Base-by-base conservation (phyloP, 2,329 filamentous ascomycete genomes). In the Knufia fluminis region DNA sequence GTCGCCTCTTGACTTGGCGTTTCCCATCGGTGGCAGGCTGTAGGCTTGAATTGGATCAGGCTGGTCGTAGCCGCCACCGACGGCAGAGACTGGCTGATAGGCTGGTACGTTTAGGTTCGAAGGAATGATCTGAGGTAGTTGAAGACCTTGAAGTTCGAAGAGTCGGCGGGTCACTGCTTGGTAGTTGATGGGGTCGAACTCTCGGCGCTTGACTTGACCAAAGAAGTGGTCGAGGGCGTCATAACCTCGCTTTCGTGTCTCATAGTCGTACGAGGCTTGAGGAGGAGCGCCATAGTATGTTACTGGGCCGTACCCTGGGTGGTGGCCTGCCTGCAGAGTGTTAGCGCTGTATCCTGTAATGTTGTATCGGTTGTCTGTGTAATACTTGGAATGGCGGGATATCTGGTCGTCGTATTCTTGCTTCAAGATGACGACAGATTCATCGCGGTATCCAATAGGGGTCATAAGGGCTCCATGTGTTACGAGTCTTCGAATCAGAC, bases 181-280 rank as follows among this genome's bases (percentile, higher is more conserved):
- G 68, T 96, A 97, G n/a, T 85, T 92, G 48, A 77, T 77, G 2
- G 90, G 86, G 64, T 97, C 88, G 58, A 97, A 85, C 60, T 89
- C 82, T 62, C 89, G 85, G 61, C 90, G 86, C 76, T 96, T 97
- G 59, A 89, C 82, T 64, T 86, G 88, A 58, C 86, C 87, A 58
- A 97, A 94, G 71, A 97, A 95, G 65, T 95, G 88, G 63, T 94
- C 91, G 52, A 96, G 73, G 51, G 86, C 85, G 62, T 96, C 89
- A 59, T 84, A 86, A n/a, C 81, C 80, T 54, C 89, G 86, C 71
- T 91, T 92, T 62, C 86, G 81, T 58, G 80, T 77, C 62, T 91
- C 86, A 61, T 84, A 80, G 40, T 80, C 75, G 62, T 84, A 83
- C 55, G 77, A 76, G 53, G 85, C 73, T 62, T 85, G 83, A 59